These are phyloP conservation scores for Ephemerocybe angulata DNA, from an alignment of 768 basidiomycete genomes.

Conservation along the genomic window DNA sequence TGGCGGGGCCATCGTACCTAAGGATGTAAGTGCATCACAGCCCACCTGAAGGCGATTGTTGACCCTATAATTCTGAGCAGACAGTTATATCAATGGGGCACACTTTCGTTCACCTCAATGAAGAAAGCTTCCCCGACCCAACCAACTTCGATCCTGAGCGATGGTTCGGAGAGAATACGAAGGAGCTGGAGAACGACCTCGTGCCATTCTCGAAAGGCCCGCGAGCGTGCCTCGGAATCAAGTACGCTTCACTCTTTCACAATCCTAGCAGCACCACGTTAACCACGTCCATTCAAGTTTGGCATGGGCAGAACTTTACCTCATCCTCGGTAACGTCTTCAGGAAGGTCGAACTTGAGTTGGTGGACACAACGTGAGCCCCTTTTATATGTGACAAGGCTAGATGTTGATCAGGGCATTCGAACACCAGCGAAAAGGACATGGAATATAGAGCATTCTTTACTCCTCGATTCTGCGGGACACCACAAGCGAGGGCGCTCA, in stretches of 20 bases:
- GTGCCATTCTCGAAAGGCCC: constrained; percentile 44
- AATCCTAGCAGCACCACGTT: no score
- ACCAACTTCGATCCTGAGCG: constrained; percentile 37
- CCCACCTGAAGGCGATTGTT: no score
- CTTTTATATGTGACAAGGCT: no score
- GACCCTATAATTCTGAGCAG: no score
- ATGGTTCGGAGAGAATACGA: constrained; percentile 35
- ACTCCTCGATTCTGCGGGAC: constrained; percentile 5
- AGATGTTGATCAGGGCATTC: not conserved
- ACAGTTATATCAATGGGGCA: constrained; percentile 39
- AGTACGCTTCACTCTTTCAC: no score
- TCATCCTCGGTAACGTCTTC: constrained; percentile 39
- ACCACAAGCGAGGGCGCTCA: not conserved
- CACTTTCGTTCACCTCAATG: constrained; percentile 35
- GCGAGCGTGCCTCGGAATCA: constrained; percentile 42
- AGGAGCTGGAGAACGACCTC: constrained; percentile 37
- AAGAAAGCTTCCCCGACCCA: constrained; percentile 39
- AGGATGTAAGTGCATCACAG: constrained; percentile 37
- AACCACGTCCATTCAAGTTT: constrained; percentile 26
- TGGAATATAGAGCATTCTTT: constrained; percentile 13
- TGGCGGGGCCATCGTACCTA: constrained; percentile 32
- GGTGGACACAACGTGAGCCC: constrained; percentile 30
- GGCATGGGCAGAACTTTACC: constrained; percentile 42
- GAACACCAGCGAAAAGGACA: constrained; percentile 10
- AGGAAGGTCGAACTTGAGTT: constrained; percentile 32